Conservation (phyloP, 129 eudicot genomes). For the Sambucus nigra region DNA sequence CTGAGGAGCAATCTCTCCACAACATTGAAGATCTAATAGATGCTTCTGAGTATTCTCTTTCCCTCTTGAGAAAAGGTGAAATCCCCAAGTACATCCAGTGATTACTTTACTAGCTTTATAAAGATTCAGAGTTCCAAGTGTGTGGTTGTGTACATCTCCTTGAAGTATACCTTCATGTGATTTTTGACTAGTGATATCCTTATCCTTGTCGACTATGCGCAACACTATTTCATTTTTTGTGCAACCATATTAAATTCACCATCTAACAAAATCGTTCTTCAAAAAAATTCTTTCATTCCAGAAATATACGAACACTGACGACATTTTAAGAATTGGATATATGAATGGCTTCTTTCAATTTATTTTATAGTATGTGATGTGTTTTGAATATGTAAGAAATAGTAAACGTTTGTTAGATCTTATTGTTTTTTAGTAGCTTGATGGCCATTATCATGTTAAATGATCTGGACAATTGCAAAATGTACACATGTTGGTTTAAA, state of each 20-base stretch:
- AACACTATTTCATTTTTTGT: neutral
- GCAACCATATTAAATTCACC: neutral
- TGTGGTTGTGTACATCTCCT: too few species aligned
- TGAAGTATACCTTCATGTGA: neutral
- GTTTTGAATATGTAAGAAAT: too few species aligned
- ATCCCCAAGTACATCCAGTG: constrained; percentile 67
- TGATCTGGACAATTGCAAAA: too few species aligned
- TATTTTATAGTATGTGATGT: too few species aligned
- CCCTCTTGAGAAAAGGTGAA: constrained; percentile 65
- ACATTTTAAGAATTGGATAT: too few species aligned
- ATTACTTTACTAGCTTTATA: neutral
- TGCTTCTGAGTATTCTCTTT: constrained; percentile 66
- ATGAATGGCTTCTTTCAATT: too few species aligned
- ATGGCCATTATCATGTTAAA: too few species aligned
- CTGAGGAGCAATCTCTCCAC: constrained; percentile 75
- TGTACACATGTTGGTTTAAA: too few species aligned
- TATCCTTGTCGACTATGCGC: neutral
- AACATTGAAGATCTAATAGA: constrained; percentile 76
- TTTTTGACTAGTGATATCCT: neutral
- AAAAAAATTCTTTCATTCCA: neutral
- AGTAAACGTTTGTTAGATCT: too few species aligned
- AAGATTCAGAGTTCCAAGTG: neutral
- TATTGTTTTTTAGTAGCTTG: too few species aligned
- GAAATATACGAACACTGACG: neutral
- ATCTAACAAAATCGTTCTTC: neutral